phyloP scores from a whole-genome alignment of 148 eudicot species.

The Camellia japonica region DNA sequence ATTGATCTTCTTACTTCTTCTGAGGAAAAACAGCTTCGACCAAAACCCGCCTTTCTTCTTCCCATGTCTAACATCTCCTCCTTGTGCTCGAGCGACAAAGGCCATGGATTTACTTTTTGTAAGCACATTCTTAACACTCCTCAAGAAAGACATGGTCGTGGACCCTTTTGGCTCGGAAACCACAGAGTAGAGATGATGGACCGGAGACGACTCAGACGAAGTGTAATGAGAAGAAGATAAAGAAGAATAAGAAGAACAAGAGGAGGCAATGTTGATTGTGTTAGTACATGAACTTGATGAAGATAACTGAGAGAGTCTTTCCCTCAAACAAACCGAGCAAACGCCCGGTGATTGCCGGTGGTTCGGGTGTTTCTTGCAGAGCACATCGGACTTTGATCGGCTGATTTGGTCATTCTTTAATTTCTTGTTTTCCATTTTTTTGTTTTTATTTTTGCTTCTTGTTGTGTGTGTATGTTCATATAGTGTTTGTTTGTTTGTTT shows the following conservation, averaged over 20 bases:
- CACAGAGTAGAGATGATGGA: slow-evolving; percentile 3
- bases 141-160: slow-evolving; percentile 12
- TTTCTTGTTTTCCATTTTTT: slow-evolving; percentile 13
- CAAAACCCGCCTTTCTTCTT: slow-evolving; percentile 43
- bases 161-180: slow-evolving; percentile 24
- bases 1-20: slow-evolving; percentile 23
- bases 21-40: slow-evolving; percentile 43
- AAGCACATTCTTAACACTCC: slow-evolving; percentile 19
- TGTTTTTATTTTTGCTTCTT: not conserved
- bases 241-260: slow-evolving; percentile 19
- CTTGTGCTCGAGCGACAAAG: not conserved
- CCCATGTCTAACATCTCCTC: not conserved
- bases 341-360: slow-evolving; percentile 74
- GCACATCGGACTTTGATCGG: slow-evolving; percentile 17
- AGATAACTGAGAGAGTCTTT: slow-evolving; percentile 42
- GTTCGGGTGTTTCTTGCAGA: slow-evolving; percentile 72
- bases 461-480: not conserved
- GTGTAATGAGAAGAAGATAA: slow-evolving; percentile 33
- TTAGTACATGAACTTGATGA: not conserved
- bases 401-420: not conserved
- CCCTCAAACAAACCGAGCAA: slow-evolving; percentile 57
- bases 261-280: slow-evolving; percentile 13
- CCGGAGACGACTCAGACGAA: slow-evolving; percentile 24
- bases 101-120: slow-evolving; percentile 50
- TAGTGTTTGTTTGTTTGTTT: no score